A percentile compares a stretch with the other conserved stretches of the same genome.
Evolutionary conservation across 768 basidiomycete genomes (phyloP).

Genomic region (Leccinum pellstonianum): DNA sequence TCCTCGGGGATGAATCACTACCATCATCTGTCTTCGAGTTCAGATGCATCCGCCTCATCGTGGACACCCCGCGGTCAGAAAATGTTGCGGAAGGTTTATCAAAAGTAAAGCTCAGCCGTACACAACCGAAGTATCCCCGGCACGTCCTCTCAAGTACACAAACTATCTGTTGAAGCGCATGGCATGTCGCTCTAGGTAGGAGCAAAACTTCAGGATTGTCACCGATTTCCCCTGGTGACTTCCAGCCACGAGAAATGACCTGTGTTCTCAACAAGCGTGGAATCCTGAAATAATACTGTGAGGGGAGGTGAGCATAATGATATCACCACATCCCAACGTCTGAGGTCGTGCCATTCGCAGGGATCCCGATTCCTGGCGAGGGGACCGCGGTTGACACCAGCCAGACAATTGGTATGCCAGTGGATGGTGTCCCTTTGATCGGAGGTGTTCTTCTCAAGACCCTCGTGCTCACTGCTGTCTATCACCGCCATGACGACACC

Average conservation of each 20-base stretch:
- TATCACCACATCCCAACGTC: background rate
- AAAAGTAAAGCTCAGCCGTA: background rate
- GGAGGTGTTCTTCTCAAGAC: slow-evolving; percentile 51
- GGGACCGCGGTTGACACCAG: slow-evolving; percentile 31
- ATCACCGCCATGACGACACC: slow-evolving; percentile 32
- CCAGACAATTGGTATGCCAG: slow-evolving; percentile 43
- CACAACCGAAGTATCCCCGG: no score
- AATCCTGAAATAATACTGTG: background rate
- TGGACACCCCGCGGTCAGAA: background rate
- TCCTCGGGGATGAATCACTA: background rate
- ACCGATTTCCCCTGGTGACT: background rate
- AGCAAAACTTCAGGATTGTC: background rate
- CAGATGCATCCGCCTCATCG: background rate
- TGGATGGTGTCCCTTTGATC: slow-evolving; percentile 40
- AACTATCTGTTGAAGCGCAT: background rate
- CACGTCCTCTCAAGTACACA: background rate
- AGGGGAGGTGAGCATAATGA: background rate
- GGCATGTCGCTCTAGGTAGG: background rate
- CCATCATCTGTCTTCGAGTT: background rate
- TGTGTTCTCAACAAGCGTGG: background rate
- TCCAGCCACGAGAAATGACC: background rate
- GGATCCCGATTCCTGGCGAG: background rate
- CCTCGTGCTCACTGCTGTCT: slow-evolving; percentile 36
- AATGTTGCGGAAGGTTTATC: background rate
- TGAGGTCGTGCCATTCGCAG: background rate